A percentile compares a stretch with the other conserved stretches of the same genome.
Conservation (phyloP, 2,329 filamentous ascomycete genomes). For the Fusarium hainanense region DNA sequence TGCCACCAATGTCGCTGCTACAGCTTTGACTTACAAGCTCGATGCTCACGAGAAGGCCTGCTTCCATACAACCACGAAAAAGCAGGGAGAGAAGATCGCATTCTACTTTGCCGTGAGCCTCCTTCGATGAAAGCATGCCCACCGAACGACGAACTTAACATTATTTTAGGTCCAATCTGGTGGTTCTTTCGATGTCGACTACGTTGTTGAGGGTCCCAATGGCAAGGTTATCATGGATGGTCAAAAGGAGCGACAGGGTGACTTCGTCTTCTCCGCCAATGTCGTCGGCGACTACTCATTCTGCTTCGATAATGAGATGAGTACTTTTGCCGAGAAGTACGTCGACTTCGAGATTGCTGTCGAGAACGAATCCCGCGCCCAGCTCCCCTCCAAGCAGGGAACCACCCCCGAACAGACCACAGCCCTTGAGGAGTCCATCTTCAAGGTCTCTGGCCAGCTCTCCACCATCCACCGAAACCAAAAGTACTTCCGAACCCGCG, state of each 20-base stretch:
- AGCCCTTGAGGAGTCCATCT: slow-evolving; percentile 90
- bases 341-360: slow-evolving; percentile 98
- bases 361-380: slow-evolving; percentile 86
- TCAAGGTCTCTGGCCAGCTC: slow-evolving; percentile 92
- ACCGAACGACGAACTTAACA: slow-evolving; percentile 22
- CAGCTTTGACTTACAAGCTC: slow-evolving; percentile 93
- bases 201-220: slow-evolving; percentile 83
- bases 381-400: slow-evolving; percentile 88
- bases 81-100: slow-evolving; percentile 86
- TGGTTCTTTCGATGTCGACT: slow-evolving; percentile 97
- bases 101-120: slow-evolving; percentile 95
- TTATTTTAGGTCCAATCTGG: slow-evolving; percentile 88
- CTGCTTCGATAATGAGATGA: slow-evolving; percentile 99
- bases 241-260: slow-evolving; percentile 91
- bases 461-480: slow-evolving; percentile 97
- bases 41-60: slow-evolving; percentile 92
- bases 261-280: slow-evolving; percentile 97
- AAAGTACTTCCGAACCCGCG: slow-evolving; percentile 98
- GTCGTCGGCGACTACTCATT: slow-evolving; percentile 91
- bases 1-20: slow-evolving; percentile 79
- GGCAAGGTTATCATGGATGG: slow-evolving; percentile 86
- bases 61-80: slow-evolving; percentile 86
- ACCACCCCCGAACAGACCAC: slow-evolving; percentile 89
- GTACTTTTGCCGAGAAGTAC: slow-evolving; percentile 95
- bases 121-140: neutral